Evolutionary conservation across 2,329 filamentous ascomycete species (phyloP).

Genomic region (Coniosporium tulheliwenetii): DNA sequence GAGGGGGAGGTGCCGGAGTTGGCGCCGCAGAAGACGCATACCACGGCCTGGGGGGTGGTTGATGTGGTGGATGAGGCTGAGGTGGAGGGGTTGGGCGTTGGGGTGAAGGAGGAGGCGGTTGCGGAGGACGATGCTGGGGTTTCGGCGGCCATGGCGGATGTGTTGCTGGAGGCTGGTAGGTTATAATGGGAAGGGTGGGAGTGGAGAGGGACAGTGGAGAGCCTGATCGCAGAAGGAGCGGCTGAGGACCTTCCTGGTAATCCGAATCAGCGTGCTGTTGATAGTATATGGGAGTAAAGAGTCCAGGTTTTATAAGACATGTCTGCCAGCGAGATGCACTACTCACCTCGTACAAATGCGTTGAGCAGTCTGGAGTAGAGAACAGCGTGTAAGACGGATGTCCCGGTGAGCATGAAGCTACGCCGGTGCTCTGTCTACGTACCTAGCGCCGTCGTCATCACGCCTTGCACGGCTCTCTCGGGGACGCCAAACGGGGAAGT

Average conservation of each 20-base stretch:
- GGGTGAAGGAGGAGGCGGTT: not conserved
- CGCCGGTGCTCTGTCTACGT: no score
- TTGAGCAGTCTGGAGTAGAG: no score
- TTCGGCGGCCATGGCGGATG: not conserved
- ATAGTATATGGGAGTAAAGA: not conserved
- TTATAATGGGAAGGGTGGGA: not conserved
- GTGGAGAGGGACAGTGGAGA: not conserved
- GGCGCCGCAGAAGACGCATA: constrained; percentile 92
- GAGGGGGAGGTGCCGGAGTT: constrained; percentile 54
- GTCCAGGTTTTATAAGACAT: no score
- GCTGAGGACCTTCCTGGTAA: not conserved
- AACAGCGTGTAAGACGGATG: no score
- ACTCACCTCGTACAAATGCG: not conserved
- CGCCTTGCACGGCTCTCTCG: no score
- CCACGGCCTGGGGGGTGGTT: constrained; percentile 39
- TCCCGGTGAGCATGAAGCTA: no score
- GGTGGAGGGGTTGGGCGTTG: not conserved
- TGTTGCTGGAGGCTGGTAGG: not conserved
- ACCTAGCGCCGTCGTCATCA: no score
- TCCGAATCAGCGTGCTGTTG: not conserved
- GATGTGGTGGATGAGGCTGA: not conserved
- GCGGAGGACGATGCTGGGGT: not conserved
- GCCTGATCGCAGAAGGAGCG: not conserved
- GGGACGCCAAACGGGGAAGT: no score
- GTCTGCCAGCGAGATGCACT: not conserved